A percentile compares a stretch with the other conserved stretches of the same genome.
phyloP scores from a whole-genome alignment of 192 early-diverging fungal genomes.

The Coemansia guatemalensis region DNA sequence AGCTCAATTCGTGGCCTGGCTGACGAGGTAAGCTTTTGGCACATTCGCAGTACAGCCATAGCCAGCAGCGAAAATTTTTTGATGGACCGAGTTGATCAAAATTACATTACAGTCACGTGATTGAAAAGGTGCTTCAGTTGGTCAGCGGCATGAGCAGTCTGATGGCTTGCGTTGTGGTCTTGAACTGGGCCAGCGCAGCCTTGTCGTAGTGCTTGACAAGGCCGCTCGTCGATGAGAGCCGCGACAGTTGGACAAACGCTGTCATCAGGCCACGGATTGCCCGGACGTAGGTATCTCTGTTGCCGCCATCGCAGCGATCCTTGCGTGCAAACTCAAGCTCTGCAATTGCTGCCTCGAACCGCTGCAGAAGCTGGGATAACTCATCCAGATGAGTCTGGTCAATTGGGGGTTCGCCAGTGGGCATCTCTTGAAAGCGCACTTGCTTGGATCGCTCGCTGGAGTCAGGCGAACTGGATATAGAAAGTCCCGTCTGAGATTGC shows the following conservation, averaged over 20 bases:
- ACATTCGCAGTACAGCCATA: background rate
- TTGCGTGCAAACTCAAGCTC: constrained; percentile 6
- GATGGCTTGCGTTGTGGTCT: constrained; percentile 43
- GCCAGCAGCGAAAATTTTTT: constrained; percentile 19
- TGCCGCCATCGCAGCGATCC: background rate
- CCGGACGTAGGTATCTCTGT: constrained; percentile 2
- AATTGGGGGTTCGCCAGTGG: constrained; percentile 8
- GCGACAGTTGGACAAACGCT: constrained; percentile 46
- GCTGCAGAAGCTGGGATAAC: constrained; percentile 30
- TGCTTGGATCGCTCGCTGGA: constrained; percentile 42
- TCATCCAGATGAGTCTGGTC: constrained; percentile 41
- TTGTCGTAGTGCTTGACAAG: constrained; percentile 52
- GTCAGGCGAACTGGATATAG: background rate
- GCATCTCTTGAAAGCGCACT: constrained; percentile 32
- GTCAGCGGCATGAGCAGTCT: constrained; percentile 38
- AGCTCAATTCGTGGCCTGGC: background rate
- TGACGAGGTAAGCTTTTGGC: background rate
- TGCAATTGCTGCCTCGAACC: constrained; percentile 37
- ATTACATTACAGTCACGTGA: constrained; percentile 8
- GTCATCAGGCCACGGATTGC: constrained; percentile 29
- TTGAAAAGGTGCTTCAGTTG: background rate
- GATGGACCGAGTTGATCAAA: background rate
- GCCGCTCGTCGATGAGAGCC: constrained; percentile 36
- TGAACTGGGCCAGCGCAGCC: constrained; percentile 46
- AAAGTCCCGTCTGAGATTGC: constrained; percentile 1